A percentile compares a stretch with the other conserved stretches of the same genome.
Evolutionary conservation across 176 grass and related monocot species (phyloP).

Genomic region (Phoenix dactylifera): DNA sequence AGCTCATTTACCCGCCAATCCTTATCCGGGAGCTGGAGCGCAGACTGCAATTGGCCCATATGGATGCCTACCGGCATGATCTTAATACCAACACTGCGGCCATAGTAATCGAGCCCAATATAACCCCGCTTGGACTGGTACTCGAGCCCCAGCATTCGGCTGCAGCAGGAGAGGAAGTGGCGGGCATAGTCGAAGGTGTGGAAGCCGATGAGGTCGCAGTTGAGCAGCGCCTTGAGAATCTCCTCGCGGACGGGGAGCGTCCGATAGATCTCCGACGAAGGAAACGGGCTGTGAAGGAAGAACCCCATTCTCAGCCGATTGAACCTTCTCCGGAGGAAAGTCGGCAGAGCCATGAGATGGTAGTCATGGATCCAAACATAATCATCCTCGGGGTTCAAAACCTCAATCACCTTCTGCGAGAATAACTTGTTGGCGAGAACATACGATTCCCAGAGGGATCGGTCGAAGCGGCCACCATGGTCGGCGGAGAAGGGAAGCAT

Average conservation of each 20-base stretch:
- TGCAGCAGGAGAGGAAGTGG: slow-evolving; percentile 22
- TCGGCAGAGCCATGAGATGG: slow-evolving; percentile 20
- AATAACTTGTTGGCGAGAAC: slow-evolving; percentile 20
- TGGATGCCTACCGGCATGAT: slow-evolving; percentile 19
- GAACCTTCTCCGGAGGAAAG: slow-evolving; percentile 43
- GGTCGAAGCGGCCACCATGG: slow-evolving; percentile 47
- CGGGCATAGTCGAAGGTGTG: slow-evolving; percentile 20
- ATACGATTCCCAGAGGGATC: slow-evolving; percentile 43
- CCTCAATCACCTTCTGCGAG: slow-evolving; percentile 40
- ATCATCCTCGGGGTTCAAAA: slow-evolving; percentile 19
- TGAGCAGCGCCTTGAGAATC: slow-evolving; percentile 19
- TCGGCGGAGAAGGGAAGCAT: slow-evolving; percentile 41
- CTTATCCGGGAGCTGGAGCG: slow-evolving; percentile 31
- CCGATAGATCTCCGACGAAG: slow-evolving; percentile 20
- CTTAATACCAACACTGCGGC: slow-evolving; percentile 15
- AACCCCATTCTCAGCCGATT: slow-evolving; percentile 19
- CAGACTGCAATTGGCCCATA: slow-evolving; percentile 12
- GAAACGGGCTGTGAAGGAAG: slow-evolving; percentile 18
- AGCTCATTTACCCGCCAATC: slow-evolving; percentile 35
- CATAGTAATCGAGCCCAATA: slow-evolving; percentile 14
- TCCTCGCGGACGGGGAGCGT: slow-evolving; percentile 20
- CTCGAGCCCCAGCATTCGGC: slow-evolving; percentile 20
- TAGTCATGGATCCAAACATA: slow-evolving; percentile 22
- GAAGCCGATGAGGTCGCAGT: slow-evolving; percentile 19
- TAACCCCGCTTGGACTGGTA: slow-evolving; percentile 20